A percentile compares a stretch with the other conserved stretches of the same genome.
Evolutionary conservation across 2,329 filamentous ascomycete species (phyloP).

Genomic region (Verticillium zaregamsianum): DNA sequence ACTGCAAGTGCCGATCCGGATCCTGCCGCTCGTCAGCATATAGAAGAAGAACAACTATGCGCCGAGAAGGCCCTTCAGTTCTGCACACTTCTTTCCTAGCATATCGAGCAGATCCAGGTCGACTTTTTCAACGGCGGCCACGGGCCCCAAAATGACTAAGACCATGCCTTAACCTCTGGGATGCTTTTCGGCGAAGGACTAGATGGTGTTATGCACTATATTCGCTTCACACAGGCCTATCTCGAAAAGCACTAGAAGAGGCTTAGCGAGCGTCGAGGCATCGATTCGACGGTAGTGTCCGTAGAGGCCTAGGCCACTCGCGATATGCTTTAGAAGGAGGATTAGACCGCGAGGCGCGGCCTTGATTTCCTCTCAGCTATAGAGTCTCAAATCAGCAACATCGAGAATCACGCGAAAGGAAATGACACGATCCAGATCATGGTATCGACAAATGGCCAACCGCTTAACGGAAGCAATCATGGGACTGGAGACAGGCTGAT

Average conservation of each 20-base stretch:
- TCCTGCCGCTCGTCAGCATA: slow-evolving; percentile 5
- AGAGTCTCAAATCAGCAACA: slow-evolving; percentile 11
- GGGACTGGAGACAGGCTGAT: slow-evolving; percentile 9
- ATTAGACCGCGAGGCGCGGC: not conserved
- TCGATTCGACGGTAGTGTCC: not conserved
- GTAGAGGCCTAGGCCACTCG: not conserved
- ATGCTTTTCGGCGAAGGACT: not conserved
- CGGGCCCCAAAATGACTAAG: not conserved
- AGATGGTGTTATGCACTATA: not conserved
- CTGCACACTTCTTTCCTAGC: slow-evolving; percentile 14
- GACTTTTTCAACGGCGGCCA: not conserved
- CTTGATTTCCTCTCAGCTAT: slow-evolving; percentile 1
- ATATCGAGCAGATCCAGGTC: slow-evolving; percentile 14
- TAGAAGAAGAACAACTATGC: slow-evolving; percentile 14
- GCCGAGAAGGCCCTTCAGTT: slow-evolving; percentile 16
- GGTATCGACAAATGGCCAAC: slow-evolving; percentile 13
- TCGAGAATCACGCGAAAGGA: slow-evolving; percentile 13
- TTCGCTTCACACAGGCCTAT: not conserved
- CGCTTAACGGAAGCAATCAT: slow-evolving; percentile 13
- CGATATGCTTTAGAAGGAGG: not conserved
- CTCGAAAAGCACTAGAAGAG: not conserved
- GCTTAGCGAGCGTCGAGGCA: not conserved
- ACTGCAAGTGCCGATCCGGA: slow-evolving; percentile 3
- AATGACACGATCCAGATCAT: slow-evolving; percentile 15
- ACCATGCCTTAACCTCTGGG: not conserved